These are phyloP conservation scores for Clavariopsis aquatica DNA, from an alignment of 495 filamentous ascomycete genomes.

Conservation along the genomic window DNA sequence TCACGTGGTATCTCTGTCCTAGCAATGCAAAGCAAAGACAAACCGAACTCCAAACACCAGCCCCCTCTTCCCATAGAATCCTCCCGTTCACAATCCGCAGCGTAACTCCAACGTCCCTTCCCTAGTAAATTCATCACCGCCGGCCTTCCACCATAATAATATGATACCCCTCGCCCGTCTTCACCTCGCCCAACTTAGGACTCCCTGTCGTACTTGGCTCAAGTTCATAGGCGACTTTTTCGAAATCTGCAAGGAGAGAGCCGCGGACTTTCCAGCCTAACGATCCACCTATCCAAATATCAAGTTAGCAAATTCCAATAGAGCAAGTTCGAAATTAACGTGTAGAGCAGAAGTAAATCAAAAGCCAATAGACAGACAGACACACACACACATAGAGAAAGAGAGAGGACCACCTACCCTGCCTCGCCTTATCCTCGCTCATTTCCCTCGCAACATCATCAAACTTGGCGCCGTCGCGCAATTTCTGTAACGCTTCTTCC, in stretches of 20 bases:
- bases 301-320: too few species aligned
- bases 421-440: slow-evolving; percentile 85
- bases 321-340: too few species aligned
- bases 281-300: slow-evolving; percentile 62
- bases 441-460: slow-evolving; percentile 85
- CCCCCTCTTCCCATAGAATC: neutral
- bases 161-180: slow-evolving; percentile 88
- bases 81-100: neutral
- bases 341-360: too few species aligned
- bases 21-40: too few species aligned
- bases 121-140: slow-evolving; percentile 50
- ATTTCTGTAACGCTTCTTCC: slow-evolving; percentile 80
- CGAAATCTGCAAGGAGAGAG: slow-evolving; percentile 71
- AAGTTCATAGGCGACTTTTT: slow-evolving; percentile 77
- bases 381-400: neutral
- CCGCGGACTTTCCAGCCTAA: slow-evolving; percentile 84
- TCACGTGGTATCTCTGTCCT: too few species aligned
- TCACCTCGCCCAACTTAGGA: slow-evolving; percentile 76
- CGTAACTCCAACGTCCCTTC: neutral
- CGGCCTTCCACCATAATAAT: slow-evolving; percentile 85
- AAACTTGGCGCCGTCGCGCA: slow-evolving; percentile 76
- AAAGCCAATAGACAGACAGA: too few species aligned
- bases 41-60: too few species aligned
- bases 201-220: slow-evolving; percentile 73
- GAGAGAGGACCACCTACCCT: slow-evolving; percentile 54